Evolutionary conservation across 257 asterid genomes (phyloP).

Genomic region (Mitragyna speciosa): DNA sequence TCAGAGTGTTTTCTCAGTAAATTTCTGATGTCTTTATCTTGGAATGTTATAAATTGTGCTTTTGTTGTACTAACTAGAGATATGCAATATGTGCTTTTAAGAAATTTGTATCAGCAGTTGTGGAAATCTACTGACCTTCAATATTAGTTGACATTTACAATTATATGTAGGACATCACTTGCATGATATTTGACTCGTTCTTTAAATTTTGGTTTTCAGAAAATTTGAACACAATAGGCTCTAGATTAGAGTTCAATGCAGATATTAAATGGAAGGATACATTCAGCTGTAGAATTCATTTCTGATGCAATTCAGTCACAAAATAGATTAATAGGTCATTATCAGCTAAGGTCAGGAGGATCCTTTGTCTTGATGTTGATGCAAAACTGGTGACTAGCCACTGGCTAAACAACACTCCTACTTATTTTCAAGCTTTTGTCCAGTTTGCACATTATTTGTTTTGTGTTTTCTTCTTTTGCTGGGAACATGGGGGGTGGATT

Average conservation of each 20-base stretch:
- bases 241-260: not conserved
- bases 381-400: not conserved
- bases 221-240: not conserved
- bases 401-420: not conserved
- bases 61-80: not conserved
- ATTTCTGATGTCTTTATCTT: not conserved
- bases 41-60: not conserved
- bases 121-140: not conserved
- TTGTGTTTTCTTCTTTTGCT: not conserved
- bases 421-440: not conserved
- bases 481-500: not conserved
- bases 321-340: not conserved
- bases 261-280: not conserved
- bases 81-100: not conserved
- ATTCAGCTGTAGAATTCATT: not conserved
- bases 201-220: not conserved
- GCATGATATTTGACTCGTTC: not conserved
- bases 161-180: not conserved
- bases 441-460: no score
- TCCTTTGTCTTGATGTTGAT: not conserved
- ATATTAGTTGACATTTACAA: not conserved
- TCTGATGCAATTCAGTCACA: not conserved
- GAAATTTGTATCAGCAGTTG: not conserved
- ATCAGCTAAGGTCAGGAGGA: not conserved
- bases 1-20: not conserved